Evolutionary conservation across 768 basidiomycete genomes (phyloP).

Genomic region (Tulasnella sp.): DNA sequence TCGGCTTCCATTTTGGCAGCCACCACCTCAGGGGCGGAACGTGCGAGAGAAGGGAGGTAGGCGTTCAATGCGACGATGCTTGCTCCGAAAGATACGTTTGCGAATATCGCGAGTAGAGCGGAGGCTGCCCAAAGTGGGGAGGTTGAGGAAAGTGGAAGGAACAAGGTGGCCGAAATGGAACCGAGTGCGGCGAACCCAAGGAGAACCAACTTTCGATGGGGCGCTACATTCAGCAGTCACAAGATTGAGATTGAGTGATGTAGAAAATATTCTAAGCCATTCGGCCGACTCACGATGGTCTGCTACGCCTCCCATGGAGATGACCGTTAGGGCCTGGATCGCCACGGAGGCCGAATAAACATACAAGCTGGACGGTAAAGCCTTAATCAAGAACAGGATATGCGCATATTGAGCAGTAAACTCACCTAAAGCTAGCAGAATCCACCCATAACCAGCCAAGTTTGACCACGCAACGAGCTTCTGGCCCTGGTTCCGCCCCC

Average conservation of each 20-base stretch:
- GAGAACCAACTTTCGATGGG: slow-evolving; percentile 77
- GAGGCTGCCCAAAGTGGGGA: slow-evolving; percentile 71
- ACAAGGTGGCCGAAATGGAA: slow-evolving; percentile 65
- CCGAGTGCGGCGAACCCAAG: slow-evolving; percentile 75
- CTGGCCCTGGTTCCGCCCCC: slow-evolving; percentile 33
- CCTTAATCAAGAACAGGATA: neutral
- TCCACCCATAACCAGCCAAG: slow-evolving; percentile 87
- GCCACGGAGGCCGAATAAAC: slow-evolving; percentile 86
- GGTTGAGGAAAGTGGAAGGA: slow-evolving; percentile 72
- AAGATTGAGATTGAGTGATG: neutral
- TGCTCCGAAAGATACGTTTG: slow-evolving; percentile 86
- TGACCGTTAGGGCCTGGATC: slow-evolving; percentile 89
- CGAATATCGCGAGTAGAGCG: slow-evolving; percentile 69
- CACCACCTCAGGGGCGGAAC: slow-evolving; percentile 52
- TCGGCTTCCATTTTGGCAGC: slow-evolving; percentile 32
- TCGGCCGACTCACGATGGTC: slow-evolving; percentile 70
- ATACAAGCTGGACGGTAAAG: slow-evolving; percentile 63
- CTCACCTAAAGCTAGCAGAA: slow-evolving; percentile 88
- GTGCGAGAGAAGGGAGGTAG: slow-evolving; percentile 77
- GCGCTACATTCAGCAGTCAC: slow-evolving; percentile 46
- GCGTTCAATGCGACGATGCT: slow-evolving; percentile 89
- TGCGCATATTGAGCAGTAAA: too few relatives aligned
- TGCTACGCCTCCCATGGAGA: slow-evolving; percentile 90
- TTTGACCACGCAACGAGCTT: slow-evolving; percentile 72
- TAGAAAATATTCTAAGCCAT: neutral